phyloP scores from a whole-genome alignment of 2,329 filamentous ascomycete species.

The Penicillium hesseltinei region DNA sequence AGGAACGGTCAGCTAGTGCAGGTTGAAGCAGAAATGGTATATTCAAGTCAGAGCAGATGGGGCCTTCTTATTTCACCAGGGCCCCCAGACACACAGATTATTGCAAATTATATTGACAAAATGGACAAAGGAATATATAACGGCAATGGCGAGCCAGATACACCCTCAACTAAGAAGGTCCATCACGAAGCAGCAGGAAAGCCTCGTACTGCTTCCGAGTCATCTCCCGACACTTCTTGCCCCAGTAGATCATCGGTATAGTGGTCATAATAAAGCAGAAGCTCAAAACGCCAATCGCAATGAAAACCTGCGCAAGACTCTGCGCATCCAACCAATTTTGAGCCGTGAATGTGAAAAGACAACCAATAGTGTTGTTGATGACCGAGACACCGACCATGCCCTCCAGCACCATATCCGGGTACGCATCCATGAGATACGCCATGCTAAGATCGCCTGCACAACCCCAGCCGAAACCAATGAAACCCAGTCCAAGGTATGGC shows the following conservation, averaged over 20 bases:
- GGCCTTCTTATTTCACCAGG: too few relatives aligned
- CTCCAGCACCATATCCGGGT: constrained; percentile 57
- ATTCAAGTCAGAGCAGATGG: not conserved
- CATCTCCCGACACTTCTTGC: constrained; percentile 51
- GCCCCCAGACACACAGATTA: not conserved
- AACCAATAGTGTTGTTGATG: constrained; percentile 57
- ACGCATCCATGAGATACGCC: constrained; percentile 57
- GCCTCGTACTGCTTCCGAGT: constrained; percentile 48
- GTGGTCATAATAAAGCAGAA: constrained; percentile 53
- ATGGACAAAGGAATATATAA: not conserved
- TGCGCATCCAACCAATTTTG: constrained; percentile 50
- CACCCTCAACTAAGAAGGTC: constrained; percentile 2
- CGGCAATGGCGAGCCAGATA: not conserved
- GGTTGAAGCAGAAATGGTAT: not conserved
- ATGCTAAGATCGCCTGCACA: constrained; percentile 57
- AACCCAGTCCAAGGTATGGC: constrained; percentile 56
- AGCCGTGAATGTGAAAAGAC: constrained; percentile 55
- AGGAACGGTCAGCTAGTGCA: not conserved
- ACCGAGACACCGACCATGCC: constrained; percentile 59
- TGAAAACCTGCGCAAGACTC: constrained; percentile 50
- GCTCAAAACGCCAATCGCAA: constrained; percentile 52
- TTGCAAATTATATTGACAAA: not conserved
- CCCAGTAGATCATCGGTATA: constrained; percentile 55
- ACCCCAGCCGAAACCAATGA: constrained; percentile 60
- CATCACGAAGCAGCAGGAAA: constrained; percentile 51